Percentiles rank a stretch among this genome's conserved stretches.
Conservation (phyloP, 495 filamentous ascomycete genomes). For the Xanthoparmelia taractica region DNA sequence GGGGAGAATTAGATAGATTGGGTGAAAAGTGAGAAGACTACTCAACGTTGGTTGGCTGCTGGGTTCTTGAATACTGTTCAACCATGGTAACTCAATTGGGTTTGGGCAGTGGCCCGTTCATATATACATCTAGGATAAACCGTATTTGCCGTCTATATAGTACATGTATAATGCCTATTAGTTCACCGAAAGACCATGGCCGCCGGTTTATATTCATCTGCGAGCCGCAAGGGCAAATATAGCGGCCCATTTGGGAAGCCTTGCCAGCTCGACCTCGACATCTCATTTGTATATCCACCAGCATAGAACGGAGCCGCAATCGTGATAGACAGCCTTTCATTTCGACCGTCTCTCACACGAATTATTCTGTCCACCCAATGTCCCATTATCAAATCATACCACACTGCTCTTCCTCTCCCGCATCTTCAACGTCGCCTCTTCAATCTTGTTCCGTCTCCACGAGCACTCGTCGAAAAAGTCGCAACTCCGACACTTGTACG, state of each 20-base stretch:
- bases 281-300: neutral
- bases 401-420: conserved; percentile 21
- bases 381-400: conserved; percentile 14
- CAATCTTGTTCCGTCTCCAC: conserved; percentile 49
- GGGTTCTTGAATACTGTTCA: neutral
- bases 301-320: neutral
- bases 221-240: neutral
- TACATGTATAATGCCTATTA: neutral
- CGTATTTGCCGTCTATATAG: neutral
- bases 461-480: conserved; percentile 55
- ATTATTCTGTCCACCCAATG: neutral
- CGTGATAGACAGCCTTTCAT: neutral
- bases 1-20: neutral
- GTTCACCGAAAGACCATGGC: neutral
- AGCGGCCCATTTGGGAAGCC: neutral
- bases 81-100: neutral
- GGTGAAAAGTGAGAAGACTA: neutral
- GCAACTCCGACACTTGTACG: conserved; percentile 74
- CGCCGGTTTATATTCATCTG: neutral
- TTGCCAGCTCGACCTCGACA: neutral
- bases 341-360: neutral
- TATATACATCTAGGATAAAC: neutral
- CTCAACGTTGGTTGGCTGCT: neutral
- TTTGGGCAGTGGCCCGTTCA: neutral
- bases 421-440: conserved; percentile 37